Evolutionary conservation across 1,139 yeast genomes (phyloP), one percentile per base, ranked within the genome.

Genomic region (Pichia sp.): DNA sequence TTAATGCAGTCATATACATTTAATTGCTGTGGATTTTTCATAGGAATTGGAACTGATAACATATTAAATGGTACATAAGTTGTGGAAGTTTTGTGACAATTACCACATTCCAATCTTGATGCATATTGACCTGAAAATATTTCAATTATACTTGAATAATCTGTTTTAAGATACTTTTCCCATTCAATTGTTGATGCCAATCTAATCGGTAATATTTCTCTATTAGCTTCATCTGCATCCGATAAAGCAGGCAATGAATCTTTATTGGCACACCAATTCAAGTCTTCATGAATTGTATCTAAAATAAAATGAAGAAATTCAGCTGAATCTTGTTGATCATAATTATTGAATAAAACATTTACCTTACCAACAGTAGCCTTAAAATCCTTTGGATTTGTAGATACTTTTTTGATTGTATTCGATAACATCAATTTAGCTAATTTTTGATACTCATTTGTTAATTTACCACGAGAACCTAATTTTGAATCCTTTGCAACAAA

Each of bases 171-270:
- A 65, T 89, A 90, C 55, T 96, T 75, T 64, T 89, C 96, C 99
- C 99, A 93, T 67, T 93, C 98, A 49, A 90, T 84, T 0, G 96
- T 83, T 0, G 96, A 85, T 0, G 97, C 98, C 42, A 87, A 75
- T 56, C 97, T 76, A 8, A 90, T 77, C 1, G 96, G 88, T 63
- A 89, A 69, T 30, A 72, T 69, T 64, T 93, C 98, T 49, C 97
- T 74, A 22, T 79, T 73, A 47, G 75, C 75, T 63, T 91, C 97
- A 58, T 91, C 96, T 52, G 81, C 83, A 13, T 80, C 81, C 0
- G 93, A 84, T 42, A 90, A 73, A 49, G 75, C 80, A 60, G 75
- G 83, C 61, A 75, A 65, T 30, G 81, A 74, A 3, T 78, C 64
- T 42, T 64, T 64, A 43, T 66, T 65, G 13, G 70, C 70, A 46